phyloP scores from a whole-genome alignment of 345 rosid genomes.

The Moricandia moricandioides region DNA sequence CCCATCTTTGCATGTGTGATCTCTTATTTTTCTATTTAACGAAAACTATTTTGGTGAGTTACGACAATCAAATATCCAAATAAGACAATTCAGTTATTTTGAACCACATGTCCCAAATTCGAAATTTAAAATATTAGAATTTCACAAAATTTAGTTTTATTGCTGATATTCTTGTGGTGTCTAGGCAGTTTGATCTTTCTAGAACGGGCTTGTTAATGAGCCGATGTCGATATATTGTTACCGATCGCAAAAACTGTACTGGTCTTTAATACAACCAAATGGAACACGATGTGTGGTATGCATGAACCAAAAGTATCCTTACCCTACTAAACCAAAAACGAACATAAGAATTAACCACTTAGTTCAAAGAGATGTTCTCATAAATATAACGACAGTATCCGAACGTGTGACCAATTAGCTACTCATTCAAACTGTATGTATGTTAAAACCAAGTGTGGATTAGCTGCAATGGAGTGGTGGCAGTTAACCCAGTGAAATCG shows the following conservation, averaged over 20 bases:
- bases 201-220: neutral
- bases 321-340: no score
- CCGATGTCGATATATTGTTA: neutral
- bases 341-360: no score
- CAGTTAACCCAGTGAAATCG: neutral
- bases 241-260: neutral
- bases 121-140: neutral
- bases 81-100: neutral
- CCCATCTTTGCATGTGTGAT: slow-evolving; percentile 1
- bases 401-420: slow-evolving; percentile 7
- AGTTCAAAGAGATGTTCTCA: neutral
- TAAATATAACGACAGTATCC: neutral
- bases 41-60: neutral
- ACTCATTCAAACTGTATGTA: neutral
- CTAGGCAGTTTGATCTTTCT: neutral
- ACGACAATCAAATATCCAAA: neutral
- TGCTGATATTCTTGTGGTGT: neutral
- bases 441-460: neutral
- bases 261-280: neutral
- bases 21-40: neutral
- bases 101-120: neutral
- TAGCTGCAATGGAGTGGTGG: neutral
- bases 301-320: neutral
- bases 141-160: neutral
- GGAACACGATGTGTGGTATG: neutral